Evolutionary conservation across 768 basidiomycete genomes (phyloP), one percentile per base, ranked within the genome.

Genomic region (Clathrus columnatus): DNA sequence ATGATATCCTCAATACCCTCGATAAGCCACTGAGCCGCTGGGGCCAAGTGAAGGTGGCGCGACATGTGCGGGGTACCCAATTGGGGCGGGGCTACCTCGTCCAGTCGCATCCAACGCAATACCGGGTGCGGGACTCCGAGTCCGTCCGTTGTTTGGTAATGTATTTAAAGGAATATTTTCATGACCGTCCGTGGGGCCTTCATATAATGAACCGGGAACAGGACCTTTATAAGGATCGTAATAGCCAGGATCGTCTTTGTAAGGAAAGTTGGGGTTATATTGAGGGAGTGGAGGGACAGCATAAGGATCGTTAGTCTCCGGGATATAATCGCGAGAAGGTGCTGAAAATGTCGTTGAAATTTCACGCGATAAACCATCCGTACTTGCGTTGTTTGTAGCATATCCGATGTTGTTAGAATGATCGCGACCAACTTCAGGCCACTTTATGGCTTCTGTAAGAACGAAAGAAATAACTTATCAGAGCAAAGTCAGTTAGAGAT

Each of bases 181-280:
- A 47, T 72, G 64, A 17, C 68, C 70, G 1, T 53, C 64, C 27
- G 61, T 57, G 2, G 47, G 46, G n/a, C 50, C 60, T 30, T 83
- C 78, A 47, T 76, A 73, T 48, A 89, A 74, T 1, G 85, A 75
- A 50, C 77, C 77, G 5, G 85, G 84, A 18, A 84, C 71, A n/a
- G 87, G 84, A 1, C 85, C 86, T 24, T 78, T 76, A 67, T 92
- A 91, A 20, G 89, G 89, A 67, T 92, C 90, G 61, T 88, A 87
- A 65, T 81, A 91, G 11, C 56, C 59, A 0, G 87, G 85, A 57
- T 91, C 86, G 62, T 91, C 89, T 52, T 68, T 76, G 66, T 91
- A 91, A 0, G 87, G 86, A 60, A 77, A 75, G 66, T 79, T 85
- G 5, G 88, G 87, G 65, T 91, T 87, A 46, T 87, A 71, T 60